A percentile compares a stretch with the other conserved stretches of the same genome.
phyloP scores from a whole-genome alignment of 352 stramenopile species.

The Blastocystis sp. region DNA sequence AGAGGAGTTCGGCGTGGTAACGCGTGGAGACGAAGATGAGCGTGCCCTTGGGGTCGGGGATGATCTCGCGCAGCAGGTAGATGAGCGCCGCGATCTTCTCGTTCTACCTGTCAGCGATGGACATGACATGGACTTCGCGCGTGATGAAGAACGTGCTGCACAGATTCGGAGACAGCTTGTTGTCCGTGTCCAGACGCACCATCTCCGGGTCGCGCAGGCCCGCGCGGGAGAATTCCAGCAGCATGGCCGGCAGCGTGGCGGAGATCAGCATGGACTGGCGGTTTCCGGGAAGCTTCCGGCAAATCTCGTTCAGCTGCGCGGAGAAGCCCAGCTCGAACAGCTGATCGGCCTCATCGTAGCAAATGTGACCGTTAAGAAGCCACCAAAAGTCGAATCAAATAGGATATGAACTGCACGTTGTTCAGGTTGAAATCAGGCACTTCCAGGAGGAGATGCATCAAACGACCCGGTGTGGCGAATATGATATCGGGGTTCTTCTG shows the following conservation, averaged over 20 bases:
- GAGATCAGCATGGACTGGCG: conserved; percentile 87
- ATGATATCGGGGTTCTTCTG: conserved; percentile 87
- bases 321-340: conserved; percentile 99
- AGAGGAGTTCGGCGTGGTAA: conserved; percentile 96
- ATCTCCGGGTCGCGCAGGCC: conserved; percentile 92
- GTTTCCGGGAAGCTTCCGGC: conserved; percentile 69
- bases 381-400: too few relatives aligned
- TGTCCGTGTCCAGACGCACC: conserved; percentile 94
- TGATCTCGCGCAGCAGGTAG: conserved; percentile 90
- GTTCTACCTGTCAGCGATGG: not conserved
- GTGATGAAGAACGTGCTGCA: conserved; percentile 93
- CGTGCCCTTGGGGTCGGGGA: conserved; percentile 85
- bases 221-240: conserved; percentile 95
- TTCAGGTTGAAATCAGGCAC: conserved; percentile 86
- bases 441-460: conserved; percentile 86
- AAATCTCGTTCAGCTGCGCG: conserved; percentile 83
- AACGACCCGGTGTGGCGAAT: conserved; percentile 85
- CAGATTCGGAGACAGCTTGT: conserved; percentile 94
- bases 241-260: conserved; percentile 90
- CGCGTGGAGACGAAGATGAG: conserved; percentile 96
- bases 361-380: conserved; percentile 71
- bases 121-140: conserved; percentile 70
- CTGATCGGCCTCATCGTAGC: conserved; percentile 98
- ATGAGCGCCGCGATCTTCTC: conserved; percentile 83
- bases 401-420: conserved; percentile 79